Evolutionary conservation across 495 filamentous ascomycete species (phyloP).

Genomic region (Penicillium psychrofluorescens): DNA sequence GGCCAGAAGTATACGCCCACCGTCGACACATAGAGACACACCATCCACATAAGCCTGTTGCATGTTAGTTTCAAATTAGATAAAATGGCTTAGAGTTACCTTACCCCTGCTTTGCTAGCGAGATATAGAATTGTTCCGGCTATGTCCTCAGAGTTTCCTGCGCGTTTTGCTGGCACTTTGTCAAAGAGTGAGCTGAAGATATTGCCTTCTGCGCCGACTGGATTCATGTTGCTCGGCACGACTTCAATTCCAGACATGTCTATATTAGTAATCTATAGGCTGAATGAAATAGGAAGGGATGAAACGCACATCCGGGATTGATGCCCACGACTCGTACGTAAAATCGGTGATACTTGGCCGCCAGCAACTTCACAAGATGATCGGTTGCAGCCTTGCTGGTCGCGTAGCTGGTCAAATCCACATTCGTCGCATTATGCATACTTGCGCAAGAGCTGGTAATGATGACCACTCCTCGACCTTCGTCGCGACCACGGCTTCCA

Average conservation of each 20-base stretch:
- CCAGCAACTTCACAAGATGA: conserved; percentile 34
- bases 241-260: conserved; percentile 11
- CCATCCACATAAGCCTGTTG: conserved; percentile 29
- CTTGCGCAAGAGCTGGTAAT: conserved; percentile 39
- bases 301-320: conserved; percentile 38
- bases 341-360: conserved; percentile 33
- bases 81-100: background rate
- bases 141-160: conserved; percentile 30
- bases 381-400: conserved; percentile 40
- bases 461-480: conserved; percentile 34
- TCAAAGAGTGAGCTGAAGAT: conserved; percentile 37
- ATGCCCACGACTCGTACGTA: conserved; percentile 37
- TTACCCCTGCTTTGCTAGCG: conserved; percentile 32
- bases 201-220: conserved; percentile 33
- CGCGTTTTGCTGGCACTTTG: conserved; percentile 35
- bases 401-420: conserved; percentile 39
- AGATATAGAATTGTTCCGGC: conserved; percentile 34
- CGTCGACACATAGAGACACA: conserved; percentile 29
- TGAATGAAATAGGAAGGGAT: no score
- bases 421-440: conserved; percentile 41
- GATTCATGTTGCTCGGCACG: conserved; percentile 42
- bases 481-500: conserved; percentile 16
- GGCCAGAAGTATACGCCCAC: conserved; percentile 26
- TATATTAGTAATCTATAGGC: no score
- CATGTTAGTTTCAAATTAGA: background rate